Conservation (phyloP, 1,139 yeast genomes). For the Geotrichum australiense region DNA sequence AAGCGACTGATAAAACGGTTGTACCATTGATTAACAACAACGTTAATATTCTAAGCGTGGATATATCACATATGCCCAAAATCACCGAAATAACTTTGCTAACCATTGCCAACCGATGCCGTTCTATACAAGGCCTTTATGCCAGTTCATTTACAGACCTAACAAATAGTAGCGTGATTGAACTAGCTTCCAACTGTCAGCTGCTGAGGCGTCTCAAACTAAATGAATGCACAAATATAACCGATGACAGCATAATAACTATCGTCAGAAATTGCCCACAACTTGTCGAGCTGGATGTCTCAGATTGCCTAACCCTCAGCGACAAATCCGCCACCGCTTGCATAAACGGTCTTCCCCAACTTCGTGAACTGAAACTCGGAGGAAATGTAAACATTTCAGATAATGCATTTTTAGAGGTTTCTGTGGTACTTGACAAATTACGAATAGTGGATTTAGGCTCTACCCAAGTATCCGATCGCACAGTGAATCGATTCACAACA, state of each 20-base stretch:
- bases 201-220: constrained; percentile 77
- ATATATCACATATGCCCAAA: constrained; percentile 72
- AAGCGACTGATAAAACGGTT: constrained; percentile 55
- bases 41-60: constrained; percentile 72
- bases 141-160: constrained; percentile 78
- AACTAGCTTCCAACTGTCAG: constrained; percentile 57
- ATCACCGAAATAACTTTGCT: constrained; percentile 60
- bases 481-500: constrained; percentile 63
- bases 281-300: constrained; percentile 84
- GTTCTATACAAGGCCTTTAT: constrained; percentile 78
- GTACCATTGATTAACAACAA: constrained; percentile 58
- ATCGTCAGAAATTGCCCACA: constrained; percentile 66
- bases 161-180: constrained; percentile 56
- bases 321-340: constrained; percentile 55
- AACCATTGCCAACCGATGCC: constrained; percentile 70
- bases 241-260: constrained; percentile 55
- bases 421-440: constrained; percentile 41
- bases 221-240: constrained; percentile 60
- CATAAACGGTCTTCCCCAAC: constrained; percentile 57
- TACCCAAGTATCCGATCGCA: constrained; percentile 69
- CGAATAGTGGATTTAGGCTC: constrained; percentile 83
- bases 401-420: constrained; percentile 37
- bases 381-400: constrained; percentile 68
- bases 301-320: constrained; percentile 69
- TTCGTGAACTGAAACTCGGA: constrained; percentile 79